These are phyloP conservation scores for Phascolomyces articulosus DNA, from an alignment of 371 early-diverging fungal genomes.

Conservation along the genomic window DNA sequence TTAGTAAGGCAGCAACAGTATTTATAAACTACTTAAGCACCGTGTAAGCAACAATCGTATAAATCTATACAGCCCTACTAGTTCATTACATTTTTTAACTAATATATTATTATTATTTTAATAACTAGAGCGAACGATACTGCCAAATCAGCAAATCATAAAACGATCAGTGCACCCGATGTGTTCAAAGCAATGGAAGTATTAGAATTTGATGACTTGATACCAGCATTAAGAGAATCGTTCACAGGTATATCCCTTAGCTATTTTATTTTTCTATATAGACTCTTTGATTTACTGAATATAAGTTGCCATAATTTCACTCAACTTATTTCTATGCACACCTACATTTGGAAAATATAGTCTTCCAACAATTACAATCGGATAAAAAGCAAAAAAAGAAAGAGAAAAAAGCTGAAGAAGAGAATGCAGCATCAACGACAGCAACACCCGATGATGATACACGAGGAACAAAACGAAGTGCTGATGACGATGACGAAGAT, in stretches of 20 bases:
- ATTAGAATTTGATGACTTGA: constrained; percentile 55
- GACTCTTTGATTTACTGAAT: too few relatives aligned
- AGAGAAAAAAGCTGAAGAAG: constrained; percentile 19
- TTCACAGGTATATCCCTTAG: constrained; percentile 5
- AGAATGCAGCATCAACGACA: constrained; percentile 9
- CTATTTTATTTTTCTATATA: background rate
- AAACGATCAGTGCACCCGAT: constrained; percentile 58
- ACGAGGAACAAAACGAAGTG: constrained; percentile 28
- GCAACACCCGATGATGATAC: constrained; percentile 9
- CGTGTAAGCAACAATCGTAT: constrained; percentile 36
- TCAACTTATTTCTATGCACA: too few relatives aligned
- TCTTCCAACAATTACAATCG: constrained; percentile 17
- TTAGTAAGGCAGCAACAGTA: constrained; percentile 62
- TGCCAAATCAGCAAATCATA: constrained; percentile 54
- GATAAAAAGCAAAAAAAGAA: constrained; percentile 25
- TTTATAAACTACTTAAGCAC: constrained; percentile 67
- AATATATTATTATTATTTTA: too few relatives aligned
- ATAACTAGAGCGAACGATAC: constrained; percentile 50
- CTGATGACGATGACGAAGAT: constrained; percentile 31
- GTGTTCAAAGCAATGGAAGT: constrained; percentile 63
- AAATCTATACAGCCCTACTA: too few relatives aligned
- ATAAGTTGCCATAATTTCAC: too few relatives aligned
- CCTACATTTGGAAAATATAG: too few relatives aligned
- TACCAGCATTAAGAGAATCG: constrained; percentile 16
- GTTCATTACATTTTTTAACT: constrained; percentile 27